phyloP scores from a whole-genome alignment of 139 green algal genomes.

The Tetratostichococcus sp. region DNA sequence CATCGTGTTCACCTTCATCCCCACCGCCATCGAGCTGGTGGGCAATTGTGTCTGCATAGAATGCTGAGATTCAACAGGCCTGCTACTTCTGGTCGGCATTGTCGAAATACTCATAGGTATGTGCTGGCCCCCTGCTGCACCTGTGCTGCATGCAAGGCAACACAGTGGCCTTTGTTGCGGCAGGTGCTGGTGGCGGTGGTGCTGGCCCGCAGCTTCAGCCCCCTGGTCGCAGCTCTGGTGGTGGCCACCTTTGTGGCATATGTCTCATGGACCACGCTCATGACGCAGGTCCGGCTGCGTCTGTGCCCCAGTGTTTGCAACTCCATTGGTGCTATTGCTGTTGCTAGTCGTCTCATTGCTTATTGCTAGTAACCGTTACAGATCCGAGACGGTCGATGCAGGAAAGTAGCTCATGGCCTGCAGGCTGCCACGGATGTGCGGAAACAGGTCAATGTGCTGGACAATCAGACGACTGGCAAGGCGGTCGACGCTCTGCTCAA shows the following conservation, averaged over 20 bases:
- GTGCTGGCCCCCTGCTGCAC: too few species aligned
- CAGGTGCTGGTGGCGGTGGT: slow-evolving; percentile 65
- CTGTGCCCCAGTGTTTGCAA: not conserved
- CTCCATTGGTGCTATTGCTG: not conserved
- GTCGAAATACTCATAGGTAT: too few species aligned
- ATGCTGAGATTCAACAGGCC: too few species aligned
- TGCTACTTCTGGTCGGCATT: too few species aligned
- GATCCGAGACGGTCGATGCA: too few species aligned
- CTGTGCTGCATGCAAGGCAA: too few species aligned
- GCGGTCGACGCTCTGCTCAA: slow-evolving; percentile 93
- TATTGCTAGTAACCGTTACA: too few species aligned
- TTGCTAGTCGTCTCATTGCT: too few species aligned
- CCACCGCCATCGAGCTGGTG: slow-evolving; percentile 83
- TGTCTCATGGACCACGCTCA: slow-evolving; percentile 73
- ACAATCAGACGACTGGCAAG: slow-evolving; percentile 78
- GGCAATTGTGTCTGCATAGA: slow-evolving; percentile 27
- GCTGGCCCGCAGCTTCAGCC: slow-evolving; percentile 59
- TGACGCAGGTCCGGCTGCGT: slow-evolving; percentile 55
- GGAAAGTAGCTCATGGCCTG: too few species aligned
- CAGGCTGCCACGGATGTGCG: slow-evolving; percentile 34
- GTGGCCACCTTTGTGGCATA: slow-evolving; percentile 83
- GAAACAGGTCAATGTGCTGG: slow-evolving; percentile 75
- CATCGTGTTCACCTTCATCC: slow-evolving; percentile 92
- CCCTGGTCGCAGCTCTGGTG: slow-evolving; percentile 58
- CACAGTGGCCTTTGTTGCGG: not conserved